Base-by-base conservation (phyloP, 306 rosid genomes). In the Quercus engelmannii region DNA sequence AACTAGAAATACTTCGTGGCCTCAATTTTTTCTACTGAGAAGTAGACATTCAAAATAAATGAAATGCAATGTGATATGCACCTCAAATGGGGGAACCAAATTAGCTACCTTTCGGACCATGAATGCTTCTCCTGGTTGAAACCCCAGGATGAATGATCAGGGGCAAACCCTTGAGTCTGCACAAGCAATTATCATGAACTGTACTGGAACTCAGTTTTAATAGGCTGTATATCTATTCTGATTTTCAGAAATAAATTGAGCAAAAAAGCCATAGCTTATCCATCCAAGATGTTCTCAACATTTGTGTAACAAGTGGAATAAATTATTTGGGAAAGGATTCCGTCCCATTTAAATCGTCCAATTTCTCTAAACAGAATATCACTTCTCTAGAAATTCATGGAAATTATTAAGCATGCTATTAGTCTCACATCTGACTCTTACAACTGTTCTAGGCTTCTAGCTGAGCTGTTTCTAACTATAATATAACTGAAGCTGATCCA, bases 91-190 rank as follows among this genome's bases (percentile, higher is more conserved):
- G 68, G 97, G 96, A 61, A 95, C 98, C 88, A 95, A 83, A 86
- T 95, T 95, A 41, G 98, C 99, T 80, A 95, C 76, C 76, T 93
- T 95, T 75, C 97, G 94, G 21, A 93, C 85, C 41, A 78, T 80
- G 85, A 93, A 95, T 61, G 99, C 92, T 83, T 95, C 99, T 69
- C 98, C 99, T 0, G 99, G 99, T 79, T 88, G 97, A 84, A 95
- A 91, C 78, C 98, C 99, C 85, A 95, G 72, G 79, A 95, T 82
- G 74, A 74, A 83, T 4, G 97, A 90, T 6, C 43, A 35, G 65
- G 98, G 99, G 74, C 99, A 93, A 59, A 95, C 99, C 83, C 98
- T 89, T 26, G 99, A 95, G 84, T 93, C 99, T 83, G 94, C 99
- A 93, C 99, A 95, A 59, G 97, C 90, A 84, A 95, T 90, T 82